Percentiles rank a stretch among this genome's conserved stretches.
phyloP scores from a whole-genome alignment of 2,329 filamentous ascomycete species.

The Phoma sp. region DNA sequence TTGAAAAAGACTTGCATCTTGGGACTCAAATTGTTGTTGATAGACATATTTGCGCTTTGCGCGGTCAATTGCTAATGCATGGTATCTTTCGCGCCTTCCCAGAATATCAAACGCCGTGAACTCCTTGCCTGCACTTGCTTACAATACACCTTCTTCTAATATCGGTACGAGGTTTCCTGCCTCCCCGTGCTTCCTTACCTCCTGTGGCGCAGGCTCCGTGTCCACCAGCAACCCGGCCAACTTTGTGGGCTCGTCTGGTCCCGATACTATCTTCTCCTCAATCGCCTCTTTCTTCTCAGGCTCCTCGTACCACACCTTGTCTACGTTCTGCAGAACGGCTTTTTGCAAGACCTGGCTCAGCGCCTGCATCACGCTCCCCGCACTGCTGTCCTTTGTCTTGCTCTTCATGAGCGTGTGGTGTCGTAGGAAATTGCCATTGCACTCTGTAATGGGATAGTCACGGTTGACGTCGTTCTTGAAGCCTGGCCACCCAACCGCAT shows the following conservation, averaged over 20 bases:
- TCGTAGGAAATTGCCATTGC: slow-evolving; percentile 37
- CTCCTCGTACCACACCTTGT: slow-evolving; percentile 22
- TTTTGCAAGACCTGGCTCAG: slow-evolving; percentile 21
- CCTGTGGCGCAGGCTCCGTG: neutral
- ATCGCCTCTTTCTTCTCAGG: neutral
- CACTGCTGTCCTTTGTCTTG: slow-evolving; percentile 16
- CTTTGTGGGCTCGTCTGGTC: neutral
- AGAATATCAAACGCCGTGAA: neutral
- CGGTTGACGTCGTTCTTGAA: slow-evolving; percentile 21
- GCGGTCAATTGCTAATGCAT: neutral
- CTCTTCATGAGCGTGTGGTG: slow-evolving; percentile 35
- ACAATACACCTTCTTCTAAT: neutral
- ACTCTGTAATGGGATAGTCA: slow-evolving; percentile 26
- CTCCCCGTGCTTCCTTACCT: neutral
- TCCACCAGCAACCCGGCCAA: neutral
- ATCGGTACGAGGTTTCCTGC: neutral
- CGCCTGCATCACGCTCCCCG: slow-evolving; percentile 19
- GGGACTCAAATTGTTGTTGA: neutral
- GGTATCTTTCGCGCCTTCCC: neutral
- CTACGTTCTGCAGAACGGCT: slow-evolving; percentile 6
- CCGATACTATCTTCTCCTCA: neutral
- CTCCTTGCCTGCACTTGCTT: neutral
- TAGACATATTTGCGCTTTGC: neutral
- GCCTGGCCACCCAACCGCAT: slow-evolving; percentile 43
- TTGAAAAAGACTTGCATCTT: too few relatives aligned